Conservation (phyloP, 2,329 filamentous ascomycete species). For the Pestalotiopsis sp. region DNA sequence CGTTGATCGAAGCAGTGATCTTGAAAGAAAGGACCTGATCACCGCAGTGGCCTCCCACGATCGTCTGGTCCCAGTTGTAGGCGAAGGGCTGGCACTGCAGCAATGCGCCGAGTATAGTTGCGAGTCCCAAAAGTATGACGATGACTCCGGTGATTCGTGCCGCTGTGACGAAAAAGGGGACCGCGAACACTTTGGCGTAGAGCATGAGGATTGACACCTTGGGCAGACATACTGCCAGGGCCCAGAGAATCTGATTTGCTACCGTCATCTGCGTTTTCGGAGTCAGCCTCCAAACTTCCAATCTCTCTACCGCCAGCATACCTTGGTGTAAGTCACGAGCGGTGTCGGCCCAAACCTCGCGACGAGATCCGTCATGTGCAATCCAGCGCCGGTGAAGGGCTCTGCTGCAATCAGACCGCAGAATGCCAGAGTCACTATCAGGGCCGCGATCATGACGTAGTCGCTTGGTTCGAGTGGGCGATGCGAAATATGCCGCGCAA, state of each 20-base stretch:
- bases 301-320: not conserved
- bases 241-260: slow-evolving; percentile 7
- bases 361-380: not conserved
- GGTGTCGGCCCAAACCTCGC: not conserved
- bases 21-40: slow-evolving; percentile 2
- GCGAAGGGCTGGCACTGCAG: slow-evolving; percentile 15
- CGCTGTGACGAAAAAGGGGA: not conserved
- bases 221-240: slow-evolving; percentile 5
- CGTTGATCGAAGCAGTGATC: slow-evolving; percentile 10
- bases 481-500: not conserved
- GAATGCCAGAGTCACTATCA: not conserved
- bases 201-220: slow-evolving; percentile 13
- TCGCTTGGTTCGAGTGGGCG: not conserved
- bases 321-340: not conserved
- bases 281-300: not conserved
- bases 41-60: slow-evolving; percentile 11
- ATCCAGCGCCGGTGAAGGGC: not conserved
- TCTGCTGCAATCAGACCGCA: not conserved
- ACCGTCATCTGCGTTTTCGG: not conserved
- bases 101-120: slow-evolving; percentile 5
- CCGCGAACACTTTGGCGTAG: slow-evolving; percentile 4
- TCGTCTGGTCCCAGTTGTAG: slow-evolving; percentile 8
- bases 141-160: not conserved
- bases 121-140: not conserved
- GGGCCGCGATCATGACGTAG: not conserved